Evolutionary conservation across 2,329 filamentous ascomycete species (phyloP).

Genomic region (Tolypocladium sp.): DNA sequence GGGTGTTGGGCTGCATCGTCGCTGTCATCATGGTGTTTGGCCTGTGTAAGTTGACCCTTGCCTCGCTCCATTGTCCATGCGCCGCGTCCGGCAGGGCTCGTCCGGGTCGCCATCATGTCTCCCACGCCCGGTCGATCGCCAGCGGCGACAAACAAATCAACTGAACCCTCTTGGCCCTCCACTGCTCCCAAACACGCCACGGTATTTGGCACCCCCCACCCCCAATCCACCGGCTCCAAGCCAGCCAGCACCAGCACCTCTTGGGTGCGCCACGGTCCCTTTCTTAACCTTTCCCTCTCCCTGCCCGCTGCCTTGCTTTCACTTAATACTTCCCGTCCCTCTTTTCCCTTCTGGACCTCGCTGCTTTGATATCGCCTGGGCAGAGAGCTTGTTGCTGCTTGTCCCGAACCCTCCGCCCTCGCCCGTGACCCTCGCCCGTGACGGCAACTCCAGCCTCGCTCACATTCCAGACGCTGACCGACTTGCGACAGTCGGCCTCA

Average conservation of each 20-base stretch:
- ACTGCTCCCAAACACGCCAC: background rate
- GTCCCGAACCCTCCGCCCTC: background rate
- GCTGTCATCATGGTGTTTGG: slow-evolving; percentile 3
- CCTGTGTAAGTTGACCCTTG: slow-evolving; percentile 4
- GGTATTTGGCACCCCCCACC: background rate
- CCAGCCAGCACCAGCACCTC: background rate
- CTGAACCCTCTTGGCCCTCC: background rate
- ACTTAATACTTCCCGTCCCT: background rate
- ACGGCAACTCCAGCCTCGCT: background rate
- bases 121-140: background rate
- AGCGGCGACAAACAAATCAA: no score
- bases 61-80: background rate
- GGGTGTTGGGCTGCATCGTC: background rate
- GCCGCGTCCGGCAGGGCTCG: background rate
- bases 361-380: background rate
- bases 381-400: background rate
- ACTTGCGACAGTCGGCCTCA: slow-evolving; percentile 5
- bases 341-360: background rate
- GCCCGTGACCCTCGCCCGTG: background rate
- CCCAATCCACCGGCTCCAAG: background rate
- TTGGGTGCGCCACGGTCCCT: background rate
- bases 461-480: slow-evolving; percentile 14
- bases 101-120: background rate
- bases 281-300: background rate
- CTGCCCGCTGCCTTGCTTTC: background rate